phyloP scores from a whole-genome alignment of 2,329 filamentous ascomycete species.

The Pseudonectria buxi region DNA sequence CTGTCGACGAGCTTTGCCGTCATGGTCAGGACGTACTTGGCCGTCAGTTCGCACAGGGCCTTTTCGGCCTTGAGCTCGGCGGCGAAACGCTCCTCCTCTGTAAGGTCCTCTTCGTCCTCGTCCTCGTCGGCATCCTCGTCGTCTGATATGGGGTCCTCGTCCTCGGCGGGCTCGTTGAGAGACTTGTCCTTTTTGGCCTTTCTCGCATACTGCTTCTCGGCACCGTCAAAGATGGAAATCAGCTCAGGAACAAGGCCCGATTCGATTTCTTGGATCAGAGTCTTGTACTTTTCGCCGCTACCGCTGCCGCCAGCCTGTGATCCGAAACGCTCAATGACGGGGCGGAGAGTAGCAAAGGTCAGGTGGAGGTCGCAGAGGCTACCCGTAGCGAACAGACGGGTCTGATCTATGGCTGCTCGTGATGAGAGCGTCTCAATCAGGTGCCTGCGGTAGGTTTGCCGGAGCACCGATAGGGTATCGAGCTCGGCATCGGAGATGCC shows the following conservation, averaged over 20 bases:
- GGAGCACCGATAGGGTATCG: conserved; percentile 50
- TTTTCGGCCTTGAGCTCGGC: conserved; percentile 73
- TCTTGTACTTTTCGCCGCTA: conserved; percentile 26
- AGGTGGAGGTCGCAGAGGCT: conserved; percentile 76
- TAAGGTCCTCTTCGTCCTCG: conserved; percentile 46
- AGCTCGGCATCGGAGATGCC: conserved; percentile 52
- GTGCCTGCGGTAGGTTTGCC: conserved; percentile 52
- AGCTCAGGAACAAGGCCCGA: conserved; percentile 59
- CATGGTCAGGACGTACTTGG: conserved; percentile 76
- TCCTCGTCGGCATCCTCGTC: conserved; percentile 49
- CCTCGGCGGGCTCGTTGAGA: conserved; percentile 59
- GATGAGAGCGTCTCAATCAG: conserved; percentile 64
- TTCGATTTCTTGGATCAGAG: conserved; percentile 62
- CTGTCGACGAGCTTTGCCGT: conserved; percentile 68
- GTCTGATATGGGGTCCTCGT: conserved; percentile 65
- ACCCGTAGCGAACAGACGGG: conserved; percentile 69
- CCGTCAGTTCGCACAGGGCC: conserved; percentile 75
- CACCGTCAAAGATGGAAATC: conserved; percentile 67
- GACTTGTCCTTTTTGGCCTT: conserved; percentile 49
- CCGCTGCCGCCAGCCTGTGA: conserved; percentile 16
- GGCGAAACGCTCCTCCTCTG: conserved; percentile 53
- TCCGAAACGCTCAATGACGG: conserved; percentile 37
- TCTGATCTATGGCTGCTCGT: conserved; percentile 64
- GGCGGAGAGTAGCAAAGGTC: conserved; percentile 67
- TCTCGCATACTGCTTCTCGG: conserved; percentile 73